These are phyloP conservation scores for Amanita thiersii DNA, from an alignment of 768 basidiomycete species.

Conservation along the genomic window DNA sequence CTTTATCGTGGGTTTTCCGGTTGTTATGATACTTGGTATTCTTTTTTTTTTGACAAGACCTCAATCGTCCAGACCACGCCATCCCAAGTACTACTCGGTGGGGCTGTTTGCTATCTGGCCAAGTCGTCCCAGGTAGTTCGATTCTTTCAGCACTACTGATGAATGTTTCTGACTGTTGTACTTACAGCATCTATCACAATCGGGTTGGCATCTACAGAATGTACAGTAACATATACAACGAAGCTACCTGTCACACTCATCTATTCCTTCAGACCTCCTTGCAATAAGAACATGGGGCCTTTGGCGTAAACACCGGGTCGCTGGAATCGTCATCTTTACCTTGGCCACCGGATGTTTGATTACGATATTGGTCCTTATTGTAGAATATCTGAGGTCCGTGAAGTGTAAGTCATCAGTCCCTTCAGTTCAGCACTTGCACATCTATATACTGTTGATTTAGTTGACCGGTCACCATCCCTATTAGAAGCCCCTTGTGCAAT, in stretches of 20 bases:
- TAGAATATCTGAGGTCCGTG: background rate
- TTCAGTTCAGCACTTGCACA: background rate
- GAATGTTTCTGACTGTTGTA: background rate
- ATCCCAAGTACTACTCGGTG: too few species aligned
- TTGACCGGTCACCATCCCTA: background rate
- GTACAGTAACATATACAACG: background rate
- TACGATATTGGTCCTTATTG: background rate
- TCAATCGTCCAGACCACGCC: too few species aligned
- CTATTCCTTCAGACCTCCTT: background rate
- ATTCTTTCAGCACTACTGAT: background rate
- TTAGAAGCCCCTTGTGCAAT: background rate
- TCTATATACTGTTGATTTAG: background rate
- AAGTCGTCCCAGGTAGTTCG: background rate
- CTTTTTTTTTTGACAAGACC: too few species aligned
- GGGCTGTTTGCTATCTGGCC: background rate
- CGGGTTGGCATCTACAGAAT: background rate
- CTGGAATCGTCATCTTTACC: background rate
- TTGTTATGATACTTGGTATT: too few species aligned
- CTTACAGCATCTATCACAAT: background rate
- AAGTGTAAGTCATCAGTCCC: background rate
- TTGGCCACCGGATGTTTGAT: background rate
- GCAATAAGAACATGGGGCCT: background rate
- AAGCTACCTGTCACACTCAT: background rate
- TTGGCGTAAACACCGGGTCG: background rate
- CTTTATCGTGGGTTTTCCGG: too few species aligned